Percentiles rank a stretch among this genome's conserved stretches.
Conservation (phyloP, 2,329 filamentous ascomycete genomes). For the Myrmaecium sp. region DNA sequence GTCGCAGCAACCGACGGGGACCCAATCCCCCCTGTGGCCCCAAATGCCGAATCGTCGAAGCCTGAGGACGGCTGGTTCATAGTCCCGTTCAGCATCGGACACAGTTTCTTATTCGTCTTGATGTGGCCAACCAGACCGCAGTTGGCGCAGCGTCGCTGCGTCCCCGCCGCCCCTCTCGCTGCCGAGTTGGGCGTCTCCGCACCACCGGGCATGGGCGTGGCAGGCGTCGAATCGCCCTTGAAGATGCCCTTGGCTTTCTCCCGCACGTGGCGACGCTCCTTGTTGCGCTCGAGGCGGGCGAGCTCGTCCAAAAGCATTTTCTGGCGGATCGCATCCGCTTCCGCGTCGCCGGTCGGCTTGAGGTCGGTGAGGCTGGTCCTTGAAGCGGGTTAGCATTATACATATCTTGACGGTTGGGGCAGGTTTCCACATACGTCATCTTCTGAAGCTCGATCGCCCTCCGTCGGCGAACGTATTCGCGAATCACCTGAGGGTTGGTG, state of each 20-base stretch:
- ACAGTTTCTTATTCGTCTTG: conserved; percentile 84
- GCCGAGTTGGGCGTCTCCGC: no score
- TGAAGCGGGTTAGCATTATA: conserved; percentile 9
- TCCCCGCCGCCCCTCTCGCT: conserved; percentile 25
- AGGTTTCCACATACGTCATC: conserved; percentile 46
- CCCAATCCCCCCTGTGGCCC: no score
- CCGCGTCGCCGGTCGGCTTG: conserved; percentile 48
- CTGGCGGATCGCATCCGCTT: conserved; percentile 45
- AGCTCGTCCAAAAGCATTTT: conserved; percentile 56
- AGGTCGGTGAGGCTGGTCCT: conserved; percentile 43
- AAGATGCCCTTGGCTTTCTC: conserved; percentile 66
- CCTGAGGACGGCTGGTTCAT: not conserved
- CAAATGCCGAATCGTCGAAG: conserved; percentile 1
- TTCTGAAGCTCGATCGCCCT: conserved; percentile 53
- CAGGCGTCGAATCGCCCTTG: conserved; percentile 25
- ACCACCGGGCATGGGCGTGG: conserved; percentile 27
- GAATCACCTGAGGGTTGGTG: conserved; percentile 71
- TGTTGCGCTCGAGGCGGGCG: conserved; percentile 74
- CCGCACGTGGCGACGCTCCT: conserved; percentile 72
- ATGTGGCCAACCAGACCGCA: conserved; percentile 95
- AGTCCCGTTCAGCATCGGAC: conserved; percentile 5
- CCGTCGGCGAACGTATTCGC: conserved; percentile 69
- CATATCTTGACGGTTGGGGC: no score
- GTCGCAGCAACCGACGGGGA: no score
- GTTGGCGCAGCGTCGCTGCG: conserved; percentile 83